These are phyloP conservation scores for Umbelopsis sp. DNA, from an alignment of 192 early-diverging fungal genomes.

Conservation along the genomic window DNA sequence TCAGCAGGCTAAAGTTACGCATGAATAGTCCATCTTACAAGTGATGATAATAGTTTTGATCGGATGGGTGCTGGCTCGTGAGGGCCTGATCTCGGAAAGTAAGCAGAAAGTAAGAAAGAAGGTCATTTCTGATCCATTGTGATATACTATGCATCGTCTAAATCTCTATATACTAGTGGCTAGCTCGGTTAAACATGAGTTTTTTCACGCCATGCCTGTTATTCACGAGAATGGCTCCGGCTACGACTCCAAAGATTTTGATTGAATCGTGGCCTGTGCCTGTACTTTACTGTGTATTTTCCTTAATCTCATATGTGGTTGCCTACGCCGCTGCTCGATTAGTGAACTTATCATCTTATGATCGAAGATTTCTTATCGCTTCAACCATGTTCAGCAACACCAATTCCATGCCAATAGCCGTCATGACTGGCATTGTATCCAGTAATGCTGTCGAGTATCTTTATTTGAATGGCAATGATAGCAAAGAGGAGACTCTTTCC, in stretches of 20 bases:
- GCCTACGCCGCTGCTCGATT: not conserved
- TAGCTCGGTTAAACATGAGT: constrained; percentile 47
- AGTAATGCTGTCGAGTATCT: constrained; percentile 48
- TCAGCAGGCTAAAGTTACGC: no score
- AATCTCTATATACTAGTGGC: not conserved
- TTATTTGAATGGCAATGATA: not conserved
- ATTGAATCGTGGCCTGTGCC: constrained; percentile 57
- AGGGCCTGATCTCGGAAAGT: no score
- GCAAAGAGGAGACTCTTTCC: not conserved
- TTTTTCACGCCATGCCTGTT: constrained; percentile 60
- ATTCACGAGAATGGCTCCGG: constrained; percentile 60
- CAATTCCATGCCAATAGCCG: constrained; percentile 56
- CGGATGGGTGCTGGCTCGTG: no score
- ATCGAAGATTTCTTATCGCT: constrained; percentile 45
- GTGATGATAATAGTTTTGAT: no score
- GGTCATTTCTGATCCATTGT: no score
- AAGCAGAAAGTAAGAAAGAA: no score
- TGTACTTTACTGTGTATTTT: constrained; percentile 19
- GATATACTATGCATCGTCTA: not conserved
- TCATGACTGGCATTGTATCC: constrained; percentile 56
- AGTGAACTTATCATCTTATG: constrained; percentile 21
- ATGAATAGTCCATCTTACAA: no score
- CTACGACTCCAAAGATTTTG: constrained; percentile 47
- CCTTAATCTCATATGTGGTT: not conserved
- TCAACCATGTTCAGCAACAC: constrained; percentile 59